Conservation (phyloP, 345 rosid genomes). For the Jatropha curcas region DNA sequence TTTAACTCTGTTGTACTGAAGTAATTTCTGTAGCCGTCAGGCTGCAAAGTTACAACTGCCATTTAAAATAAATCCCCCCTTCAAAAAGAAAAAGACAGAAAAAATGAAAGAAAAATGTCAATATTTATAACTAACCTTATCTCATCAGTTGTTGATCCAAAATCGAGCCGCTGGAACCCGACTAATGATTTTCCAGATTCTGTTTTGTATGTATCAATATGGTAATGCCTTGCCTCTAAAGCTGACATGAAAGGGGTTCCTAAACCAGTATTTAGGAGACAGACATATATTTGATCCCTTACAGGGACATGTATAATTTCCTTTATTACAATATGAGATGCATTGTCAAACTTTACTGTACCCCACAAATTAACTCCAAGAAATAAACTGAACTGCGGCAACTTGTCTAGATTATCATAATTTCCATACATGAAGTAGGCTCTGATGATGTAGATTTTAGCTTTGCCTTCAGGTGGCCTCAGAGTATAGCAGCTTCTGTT, state of each 20-base stretch:
- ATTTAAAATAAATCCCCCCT: too few relatives aligned
- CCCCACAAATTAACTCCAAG: conserved; percentile 31
- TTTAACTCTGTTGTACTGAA: too few relatives aligned
- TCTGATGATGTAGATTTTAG: conserved; percentile 22
- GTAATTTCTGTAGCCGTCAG: too few relatives aligned
- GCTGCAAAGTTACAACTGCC: too few relatives aligned
- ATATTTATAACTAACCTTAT: conserved; percentile 36
- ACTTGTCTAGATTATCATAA: conserved; percentile 18
- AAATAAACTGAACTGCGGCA: conserved; percentile 27
- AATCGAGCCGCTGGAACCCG: conserved; percentile 22
- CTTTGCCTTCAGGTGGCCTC: conserved; percentile 25
- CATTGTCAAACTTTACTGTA: conserved; percentile 20
- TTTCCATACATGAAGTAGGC: conserved; percentile 39
- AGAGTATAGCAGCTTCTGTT: conserved; percentile 31
- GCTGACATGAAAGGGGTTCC: conserved; percentile 38
- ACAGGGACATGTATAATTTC: conserved; percentile 28
- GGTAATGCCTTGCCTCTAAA: conserved; percentile 28
- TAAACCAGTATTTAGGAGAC: conserved; percentile 27
- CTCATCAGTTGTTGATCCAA: conserved; percentile 22
- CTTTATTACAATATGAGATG: conserved; percentile 18
- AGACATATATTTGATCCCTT: conserved; percentile 26
- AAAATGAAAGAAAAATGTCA: too few relatives aligned
- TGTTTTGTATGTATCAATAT: conserved; percentile 4
- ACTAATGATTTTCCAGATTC: conserved; percentile 12
- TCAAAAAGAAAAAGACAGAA: too few relatives aligned